Base-by-base conservation (phyloP, 2,329 filamentous ascomycete genomes). In the Aspergillus spinulosporus region DNA sequence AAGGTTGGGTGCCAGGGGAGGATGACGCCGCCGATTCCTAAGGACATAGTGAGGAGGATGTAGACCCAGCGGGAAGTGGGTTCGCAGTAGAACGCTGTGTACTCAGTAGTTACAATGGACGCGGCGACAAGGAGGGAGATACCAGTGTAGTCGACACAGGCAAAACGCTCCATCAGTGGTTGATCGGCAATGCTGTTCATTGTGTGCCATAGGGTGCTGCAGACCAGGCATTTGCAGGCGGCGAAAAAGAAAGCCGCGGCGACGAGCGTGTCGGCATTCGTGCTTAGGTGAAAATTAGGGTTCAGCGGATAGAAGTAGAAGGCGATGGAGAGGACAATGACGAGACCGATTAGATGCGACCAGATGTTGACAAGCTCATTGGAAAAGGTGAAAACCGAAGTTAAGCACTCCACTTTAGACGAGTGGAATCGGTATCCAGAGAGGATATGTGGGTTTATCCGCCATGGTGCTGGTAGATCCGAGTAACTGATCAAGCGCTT, bases 341-440 rank as follows among this genome's bases (percentile, higher is more conserved):
- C 69, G n/a, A 97, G 82, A n/a, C 94, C 94, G 31, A 99, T 82
- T 11, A 88, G 85, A 71, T 99, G 94, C 1, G 92, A 93, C 94
- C 94, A 99, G 69, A 99, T 99, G 76, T 99, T 99, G 78, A 97
- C 88, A 40, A 88, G 84, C 76, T 99, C 94, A 75, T 99, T 99
- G 62, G 90, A 95, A 57, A 94, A 78, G 60, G 85, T 83, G 68
- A 96, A 92, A 60, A 90, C 85, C 21, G 92, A 96, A 50, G 84
- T 84, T 50, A 97, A 80, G 71, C 93, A 97, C 64, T 93, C 93
- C 54, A 93, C 79, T 73, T 96, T 96, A 58, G 90, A 92, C 67
- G 96, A 90, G 59, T 86, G 89, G 78, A 99, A 99, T 50, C 94
- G 92, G 73, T 99, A 99, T 14, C 94, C 94, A 52, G 84, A 85